Percentiles rank a stretch among this genome's conserved stretches.
Conservation (phyloP, 2,329 filamentous ascomycete genomes). For the Fusarium sp. region DNA sequence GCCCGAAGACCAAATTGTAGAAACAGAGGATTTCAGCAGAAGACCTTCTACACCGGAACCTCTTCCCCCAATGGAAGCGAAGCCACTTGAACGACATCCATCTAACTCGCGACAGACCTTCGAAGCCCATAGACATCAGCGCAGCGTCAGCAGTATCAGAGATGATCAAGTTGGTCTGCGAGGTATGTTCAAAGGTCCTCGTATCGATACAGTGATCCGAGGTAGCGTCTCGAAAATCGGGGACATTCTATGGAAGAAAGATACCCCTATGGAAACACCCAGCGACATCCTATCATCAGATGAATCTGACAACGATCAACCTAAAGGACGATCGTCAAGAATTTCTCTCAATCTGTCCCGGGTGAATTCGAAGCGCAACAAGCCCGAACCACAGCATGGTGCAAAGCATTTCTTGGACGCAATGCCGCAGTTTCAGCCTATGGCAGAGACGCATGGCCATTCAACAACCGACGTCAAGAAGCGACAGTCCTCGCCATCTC, state of each 20-base stretch:
- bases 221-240: constrained; percentile 67
- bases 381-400: constrained; percentile 48
- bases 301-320: constrained; percentile 61
- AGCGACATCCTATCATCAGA: constrained; percentile 58
- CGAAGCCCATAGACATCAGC: constrained; percentile 61
- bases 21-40: constrained; percentile 50
- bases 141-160: constrained; percentile 61
- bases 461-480: constrained; percentile 27
- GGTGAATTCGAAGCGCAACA: constrained; percentile 48
- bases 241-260: constrained; percentile 68
- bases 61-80: constrained; percentile 40
- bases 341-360: constrained; percentile 52
- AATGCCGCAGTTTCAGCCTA: constrained; percentile 62
- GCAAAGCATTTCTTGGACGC: constrained; percentile 62
- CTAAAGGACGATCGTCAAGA: constrained; percentile 53
- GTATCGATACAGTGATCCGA: constrained; percentile 78
- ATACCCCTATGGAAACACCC: constrained; percentile 51
- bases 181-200: constrained; percentile 80
- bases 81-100: constrained; percentile 50
- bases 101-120: constrained; percentile 53
- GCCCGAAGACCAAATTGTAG: constrained; percentile 47
- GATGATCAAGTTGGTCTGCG: constrained; percentile 56
- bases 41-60: constrained; percentile 46
- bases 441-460: constrained; percentile 45
- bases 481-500: constrained; percentile 52